These are phyloP conservation scores for Agaricus sinodeliciosus DNA, from an alignment of 768 basidiomycete genomes.

Conservation along the genomic window DNA sequence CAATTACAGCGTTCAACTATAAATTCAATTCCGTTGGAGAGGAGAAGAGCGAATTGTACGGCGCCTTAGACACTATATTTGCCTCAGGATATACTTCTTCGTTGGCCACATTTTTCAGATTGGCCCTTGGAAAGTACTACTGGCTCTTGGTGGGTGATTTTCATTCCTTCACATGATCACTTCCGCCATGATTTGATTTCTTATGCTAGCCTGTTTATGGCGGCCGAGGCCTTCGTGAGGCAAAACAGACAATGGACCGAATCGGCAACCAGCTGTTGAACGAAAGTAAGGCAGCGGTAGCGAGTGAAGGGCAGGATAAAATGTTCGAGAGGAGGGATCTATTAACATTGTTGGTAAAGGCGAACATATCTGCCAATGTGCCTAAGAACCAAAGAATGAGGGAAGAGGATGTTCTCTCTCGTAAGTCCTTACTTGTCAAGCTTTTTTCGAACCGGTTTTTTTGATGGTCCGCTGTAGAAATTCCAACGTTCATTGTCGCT, in stretches of 20 bases:
- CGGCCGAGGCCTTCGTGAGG: conserved; percentile 21
- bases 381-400: conserved; percentile 48
- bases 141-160: background rate
- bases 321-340: conserved; percentile 43
- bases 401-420: conserved; percentile 55
- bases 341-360: conserved; percentile 51
- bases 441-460: too few relatives aligned
- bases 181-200: background rate
- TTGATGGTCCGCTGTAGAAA: too few relatives aligned
- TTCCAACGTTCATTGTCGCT: conserved; percentile 54
- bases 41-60: conserved; percentile 41
- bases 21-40: conserved; percentile 25
- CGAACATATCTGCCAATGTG: conserved; percentile 58
- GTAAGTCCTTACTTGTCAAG: conserved; percentile 24
- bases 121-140: too few relatives aligned
- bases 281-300: conserved; percentile 39
- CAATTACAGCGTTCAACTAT: conserved; percentile 25
- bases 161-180: background rate
- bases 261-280: conserved; percentile 44
- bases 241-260: conserved; percentile 35
- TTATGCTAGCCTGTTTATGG: conserved; percentile 25
- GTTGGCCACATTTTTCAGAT: too few relatives aligned
- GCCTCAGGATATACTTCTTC: conserved; percentile 32
- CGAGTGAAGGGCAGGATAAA: conserved; percentile 23
- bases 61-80: conserved; percentile 48